Percentiles rank a stretch among this genome's conserved stretches.
These are phyloP conservation scores for Rhododendron molle DNA, from an alignment of 148 eudicot genomes.

Conservation along the genomic window DNA sequence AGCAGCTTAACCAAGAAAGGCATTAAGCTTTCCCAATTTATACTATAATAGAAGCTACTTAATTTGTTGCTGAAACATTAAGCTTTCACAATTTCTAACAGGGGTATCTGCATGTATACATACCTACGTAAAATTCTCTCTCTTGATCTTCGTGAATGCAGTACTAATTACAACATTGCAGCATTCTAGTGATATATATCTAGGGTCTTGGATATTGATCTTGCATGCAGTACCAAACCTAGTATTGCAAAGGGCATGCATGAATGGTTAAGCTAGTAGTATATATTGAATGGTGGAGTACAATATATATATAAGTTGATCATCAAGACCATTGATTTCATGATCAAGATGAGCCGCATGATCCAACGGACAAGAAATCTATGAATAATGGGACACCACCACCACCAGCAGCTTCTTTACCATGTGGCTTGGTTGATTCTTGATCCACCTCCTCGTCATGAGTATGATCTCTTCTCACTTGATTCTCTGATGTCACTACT, in stretches of 20 bases:
- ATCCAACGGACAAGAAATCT: slow-evolving; percentile 20
- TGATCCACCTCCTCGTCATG: slow-evolving; percentile 27
- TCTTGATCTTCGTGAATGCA: neutral
- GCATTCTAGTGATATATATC: neutral
- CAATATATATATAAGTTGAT: neutral
- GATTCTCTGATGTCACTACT: slow-evolving; percentile 20
- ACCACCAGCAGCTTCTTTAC: neutral
- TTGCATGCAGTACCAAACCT: neutral
- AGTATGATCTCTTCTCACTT: slow-evolving; percentile 14
- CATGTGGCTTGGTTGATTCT: neutral
- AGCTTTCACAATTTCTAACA: neutral
- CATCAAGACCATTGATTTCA: neutral
- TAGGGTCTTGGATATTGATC: neutral
- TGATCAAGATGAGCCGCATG: neutral
- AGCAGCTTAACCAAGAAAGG: too few species aligned
- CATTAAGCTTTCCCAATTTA: too few species aligned
- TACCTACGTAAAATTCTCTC: neutral
- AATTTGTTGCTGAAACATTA: too few species aligned
- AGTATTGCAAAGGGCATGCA: neutral
- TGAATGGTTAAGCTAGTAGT: neutral
- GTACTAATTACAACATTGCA: neutral
- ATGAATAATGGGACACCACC: slow-evolving; percentile 1
- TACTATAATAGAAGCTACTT: too few species aligned
- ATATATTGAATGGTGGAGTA: neutral
- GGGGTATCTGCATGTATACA: too few species aligned